These are phyloP conservation scores for Pyrus pyrifolia DNA, from an alignment of 306 rosid genomes.

Conservation along the genomic window DNA sequence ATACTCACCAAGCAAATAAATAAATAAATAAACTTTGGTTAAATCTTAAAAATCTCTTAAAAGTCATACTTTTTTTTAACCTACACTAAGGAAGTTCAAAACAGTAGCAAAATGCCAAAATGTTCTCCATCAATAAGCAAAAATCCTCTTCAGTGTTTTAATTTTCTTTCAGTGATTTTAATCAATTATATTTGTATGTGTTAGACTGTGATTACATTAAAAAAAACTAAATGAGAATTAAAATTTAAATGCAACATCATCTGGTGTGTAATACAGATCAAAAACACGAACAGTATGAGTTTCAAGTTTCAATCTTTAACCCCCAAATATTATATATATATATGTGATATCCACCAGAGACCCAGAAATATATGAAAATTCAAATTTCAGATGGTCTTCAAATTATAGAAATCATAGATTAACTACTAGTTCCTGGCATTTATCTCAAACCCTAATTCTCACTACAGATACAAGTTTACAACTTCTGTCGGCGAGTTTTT, in stretches of 20 bases:
- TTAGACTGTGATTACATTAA: neutral
- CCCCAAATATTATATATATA: neutral
- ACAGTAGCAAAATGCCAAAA: neutral
- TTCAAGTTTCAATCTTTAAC: neutral
- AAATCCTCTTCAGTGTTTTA: neutral
- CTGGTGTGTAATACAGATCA: neutral
- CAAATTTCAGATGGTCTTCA: neutral
- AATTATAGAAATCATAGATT: neutral
- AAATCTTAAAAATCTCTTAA: neutral
- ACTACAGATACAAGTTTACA: neutral
- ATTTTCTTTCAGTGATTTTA: neutral
- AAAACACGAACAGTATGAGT: neutral
- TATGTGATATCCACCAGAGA: neutral
- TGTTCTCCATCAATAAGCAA: neutral
- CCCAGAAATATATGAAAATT: neutral
- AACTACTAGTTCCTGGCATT: neutral
- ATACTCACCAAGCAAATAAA: neutral
- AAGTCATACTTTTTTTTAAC: neutral
- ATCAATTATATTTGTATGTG: neutral
- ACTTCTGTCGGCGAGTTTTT: constrained; percentile 3
- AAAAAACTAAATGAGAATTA: neutral
- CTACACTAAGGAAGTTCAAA: neutral
- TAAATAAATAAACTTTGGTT: neutral
- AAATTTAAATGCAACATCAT: neutral
- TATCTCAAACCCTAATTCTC: neutral